phyloP scores from a whole-genome alignment of 345 rosid species.

The Corchorus capsularis region DNA sequence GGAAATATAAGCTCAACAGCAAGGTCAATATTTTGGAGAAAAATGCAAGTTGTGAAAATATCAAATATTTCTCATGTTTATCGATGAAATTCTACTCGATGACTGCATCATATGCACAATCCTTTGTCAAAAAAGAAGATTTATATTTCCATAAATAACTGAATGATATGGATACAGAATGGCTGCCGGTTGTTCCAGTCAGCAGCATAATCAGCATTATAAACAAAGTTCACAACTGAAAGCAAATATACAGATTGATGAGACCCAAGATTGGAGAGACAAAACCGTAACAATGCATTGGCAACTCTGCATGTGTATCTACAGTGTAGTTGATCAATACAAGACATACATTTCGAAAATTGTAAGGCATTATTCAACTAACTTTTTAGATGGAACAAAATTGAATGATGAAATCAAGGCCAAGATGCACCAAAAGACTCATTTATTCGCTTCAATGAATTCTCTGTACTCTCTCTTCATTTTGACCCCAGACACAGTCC shows the following conservation, averaged over 20 bases:
- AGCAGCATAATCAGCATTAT: neutral
- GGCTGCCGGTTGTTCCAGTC: neutral
- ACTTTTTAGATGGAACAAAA: slow-evolving; percentile 8
- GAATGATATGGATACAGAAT: neutral
- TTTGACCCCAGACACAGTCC: slow-evolving; percentile 84
- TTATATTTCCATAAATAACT: neutral
- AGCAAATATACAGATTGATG: neutral
- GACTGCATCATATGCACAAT: neutral
- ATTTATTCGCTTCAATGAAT: slow-evolving; percentile 80
- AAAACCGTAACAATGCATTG: neutral
- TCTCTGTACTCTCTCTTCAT: slow-evolving; percentile 97
- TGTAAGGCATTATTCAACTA: slow-evolving; percentile 2
- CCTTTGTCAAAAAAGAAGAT: neutral
- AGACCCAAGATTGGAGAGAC: neutral
- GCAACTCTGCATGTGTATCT: slow-evolving; percentile 6
- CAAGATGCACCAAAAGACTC: slow-evolving; percentile 27
- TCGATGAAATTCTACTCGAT: neutral
- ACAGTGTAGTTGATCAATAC: slow-evolving; percentile 13
- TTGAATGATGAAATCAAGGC: slow-evolving; percentile 7
- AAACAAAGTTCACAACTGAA: neutral
- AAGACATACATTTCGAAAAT: neutral
- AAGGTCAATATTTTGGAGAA: too few species aligned
- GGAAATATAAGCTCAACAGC: too few species aligned
- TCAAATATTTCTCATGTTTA: neutral
- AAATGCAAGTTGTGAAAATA: neutral